phyloP scores from a whole-genome alignment of 2,329 filamentous ascomycete genomes.

The Plenodomus tracheiphilus region DNA sequence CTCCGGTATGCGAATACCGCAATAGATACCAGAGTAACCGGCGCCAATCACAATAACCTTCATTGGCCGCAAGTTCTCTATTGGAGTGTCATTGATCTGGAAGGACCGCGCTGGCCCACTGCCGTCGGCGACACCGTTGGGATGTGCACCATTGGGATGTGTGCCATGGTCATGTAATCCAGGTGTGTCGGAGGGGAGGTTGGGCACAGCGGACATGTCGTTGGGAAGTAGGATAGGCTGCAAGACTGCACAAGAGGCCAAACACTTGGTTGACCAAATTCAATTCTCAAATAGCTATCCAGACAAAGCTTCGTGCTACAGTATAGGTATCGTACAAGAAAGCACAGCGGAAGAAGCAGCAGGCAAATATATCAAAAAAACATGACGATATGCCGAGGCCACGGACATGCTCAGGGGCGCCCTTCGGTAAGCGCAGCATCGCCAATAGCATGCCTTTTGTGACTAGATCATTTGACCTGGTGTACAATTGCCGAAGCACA shows the following conservation, averaged over 20 bases:
- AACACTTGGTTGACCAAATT: background rate
- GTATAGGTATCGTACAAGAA: conserved; percentile 14
- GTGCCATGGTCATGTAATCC: conserved; percentile 10
- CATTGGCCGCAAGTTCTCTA: conserved; percentile 50
- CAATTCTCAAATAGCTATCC: conserved; percentile 10
- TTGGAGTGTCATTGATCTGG: conserved; percentile 41
- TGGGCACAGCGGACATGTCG: conserved; percentile 37
- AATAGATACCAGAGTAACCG: conserved; percentile 50
- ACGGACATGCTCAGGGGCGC: background rate
- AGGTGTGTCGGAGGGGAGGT: conserved; percentile 27
- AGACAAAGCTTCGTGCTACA: conserved; percentile 5
- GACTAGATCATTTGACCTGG: background rate
- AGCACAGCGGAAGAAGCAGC: conserved; percentile 4
- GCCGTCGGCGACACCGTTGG: conserved; percentile 12
- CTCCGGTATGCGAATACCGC: conserved; percentile 50
- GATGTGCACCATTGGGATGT: conserved; percentile 5
- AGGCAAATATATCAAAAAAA: background rate
- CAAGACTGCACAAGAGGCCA: background rate
- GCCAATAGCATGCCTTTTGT: conserved; percentile 3
- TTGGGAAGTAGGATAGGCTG: background rate
- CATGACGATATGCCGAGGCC: background rate
- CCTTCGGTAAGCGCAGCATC: background rate
- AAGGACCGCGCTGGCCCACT: conserved; percentile 12
- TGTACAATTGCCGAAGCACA: conserved; percentile 18
- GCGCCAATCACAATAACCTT: conserved; percentile 52